phyloP scores from a whole-genome alignment of 148 eudicot genomes.

The Dysphania ambrosioides region DNA sequence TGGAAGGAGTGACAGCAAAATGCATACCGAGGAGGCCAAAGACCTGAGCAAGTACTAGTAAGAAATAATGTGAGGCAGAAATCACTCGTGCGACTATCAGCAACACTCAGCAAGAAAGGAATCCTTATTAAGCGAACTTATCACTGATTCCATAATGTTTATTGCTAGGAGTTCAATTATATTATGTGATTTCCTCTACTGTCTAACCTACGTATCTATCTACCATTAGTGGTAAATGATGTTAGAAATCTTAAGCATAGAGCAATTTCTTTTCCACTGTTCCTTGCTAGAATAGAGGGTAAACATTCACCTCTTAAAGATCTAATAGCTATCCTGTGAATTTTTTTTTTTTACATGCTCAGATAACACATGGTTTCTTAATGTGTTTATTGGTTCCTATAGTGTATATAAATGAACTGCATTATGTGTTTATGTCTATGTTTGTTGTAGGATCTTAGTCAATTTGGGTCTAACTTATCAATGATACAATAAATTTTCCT shows the following conservation, averaged over 20 bases:
- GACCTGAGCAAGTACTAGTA: constrained; percentile 18
- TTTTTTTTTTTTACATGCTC: neutral
- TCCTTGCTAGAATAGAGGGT: neutral
- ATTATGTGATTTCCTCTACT: neutral
- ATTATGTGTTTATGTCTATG: neutral
- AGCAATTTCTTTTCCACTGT: neutral
- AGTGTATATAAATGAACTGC: neutral
- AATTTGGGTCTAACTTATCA: constrained; percentile 81
- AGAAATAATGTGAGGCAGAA: constrained; percentile 10
- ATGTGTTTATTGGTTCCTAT: neutral
- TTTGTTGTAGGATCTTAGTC: constrained; percentile 51
- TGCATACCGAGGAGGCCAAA: constrained; percentile 41
- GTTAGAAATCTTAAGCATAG: neutral
- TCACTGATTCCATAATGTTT: neutral
- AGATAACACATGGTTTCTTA: neutral
- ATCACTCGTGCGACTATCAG: constrained; percentile 2
- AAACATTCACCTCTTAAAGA: neutral
- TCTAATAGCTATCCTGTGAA: neutral
- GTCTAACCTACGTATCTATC: neutral
- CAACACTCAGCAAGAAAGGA: constrained; percentile 12
- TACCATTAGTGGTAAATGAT: neutral
- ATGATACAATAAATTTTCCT: constrained; percentile 84
- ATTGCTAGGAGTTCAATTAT: neutral
- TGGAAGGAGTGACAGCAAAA: constrained; percentile 34
- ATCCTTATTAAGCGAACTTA: neutral